These are phyloP conservation scores for Lentinus polychrous DNA, from an alignment of 1,284 basidiomycete species.

Conservation along the genomic window DNA sequence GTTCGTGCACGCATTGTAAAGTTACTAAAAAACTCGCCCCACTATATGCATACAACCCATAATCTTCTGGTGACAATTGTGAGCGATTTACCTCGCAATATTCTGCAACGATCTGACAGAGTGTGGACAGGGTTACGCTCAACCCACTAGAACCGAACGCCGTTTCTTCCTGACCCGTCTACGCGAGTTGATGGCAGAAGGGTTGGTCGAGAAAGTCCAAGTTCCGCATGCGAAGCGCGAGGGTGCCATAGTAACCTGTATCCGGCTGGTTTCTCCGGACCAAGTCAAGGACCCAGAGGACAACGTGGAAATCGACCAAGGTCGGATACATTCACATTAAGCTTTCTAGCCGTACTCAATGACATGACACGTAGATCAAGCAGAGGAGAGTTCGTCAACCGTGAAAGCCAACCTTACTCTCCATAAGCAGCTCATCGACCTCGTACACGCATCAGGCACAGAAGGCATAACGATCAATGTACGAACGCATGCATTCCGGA, in stretches of 20 bases:
- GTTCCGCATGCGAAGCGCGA: conserved; percentile 50
- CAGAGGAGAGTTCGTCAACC: conserved; percentile 19
- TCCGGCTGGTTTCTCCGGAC: conserved; percentile 47
- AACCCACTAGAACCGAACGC: conserved; percentile 66
- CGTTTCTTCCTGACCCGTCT: conserved; percentile 72
- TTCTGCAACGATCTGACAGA: conserved; percentile 3
- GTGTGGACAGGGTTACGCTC: conserved; percentile 57
- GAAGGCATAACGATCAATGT: conserved; percentile 69
- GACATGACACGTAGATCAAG: neutral
- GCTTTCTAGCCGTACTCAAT: neutral
- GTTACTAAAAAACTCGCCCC: conserved; percentile 58
- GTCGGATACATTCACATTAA: neutral
- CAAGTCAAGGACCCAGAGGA: conserved; percentile 28
- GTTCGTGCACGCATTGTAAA: conserved; percentile 61
- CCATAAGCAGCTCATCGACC: conserved; percentile 68
- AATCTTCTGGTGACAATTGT: conserved; percentile 69
- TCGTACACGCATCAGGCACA: conserved; percentile 58
- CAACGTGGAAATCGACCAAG: conserved; percentile 8
- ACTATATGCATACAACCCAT: conserved; percentile 58
- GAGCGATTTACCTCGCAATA: conserved; percentile 18
- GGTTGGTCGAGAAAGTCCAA: conserved; percentile 65
- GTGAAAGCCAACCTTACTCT: conserved; percentile 59
- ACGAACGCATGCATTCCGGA: conserved; percentile 14
- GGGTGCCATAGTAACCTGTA: conserved; percentile 41
- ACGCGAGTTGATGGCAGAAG: conserved; percentile 60